Evolutionary conservation across 2,329 filamentous ascomycete species (phyloP).

Genomic region (Xylariaceae sp.): DNA sequence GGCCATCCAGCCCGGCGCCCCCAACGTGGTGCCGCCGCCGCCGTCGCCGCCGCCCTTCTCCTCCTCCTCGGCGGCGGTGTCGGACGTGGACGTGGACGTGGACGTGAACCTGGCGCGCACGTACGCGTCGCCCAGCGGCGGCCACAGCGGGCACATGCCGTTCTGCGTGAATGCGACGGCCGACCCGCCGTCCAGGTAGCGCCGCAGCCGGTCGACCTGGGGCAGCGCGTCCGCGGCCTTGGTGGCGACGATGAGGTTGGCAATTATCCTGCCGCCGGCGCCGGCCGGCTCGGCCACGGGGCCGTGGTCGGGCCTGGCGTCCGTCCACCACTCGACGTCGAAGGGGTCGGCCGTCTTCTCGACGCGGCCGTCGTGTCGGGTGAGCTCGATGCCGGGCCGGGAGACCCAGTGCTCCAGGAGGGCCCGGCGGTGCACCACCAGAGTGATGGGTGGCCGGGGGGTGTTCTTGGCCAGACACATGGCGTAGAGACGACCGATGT

Average conservation of each 20-base stretch:
- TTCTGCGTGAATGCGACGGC: conserved; percentile 83
- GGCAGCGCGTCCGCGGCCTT: conserved; percentile 65
- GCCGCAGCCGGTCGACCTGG: conserved; percentile 49
- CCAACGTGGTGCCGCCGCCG: too few relatives aligned
- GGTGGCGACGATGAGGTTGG: conserved; percentile 69
- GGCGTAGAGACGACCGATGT: conserved; percentile 73
- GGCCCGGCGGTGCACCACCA: conserved; percentile 62
- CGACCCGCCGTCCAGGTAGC: conserved; percentile 55
- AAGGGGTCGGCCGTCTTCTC: conserved; percentile 32
- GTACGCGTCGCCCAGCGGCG: conserved; percentile 40
- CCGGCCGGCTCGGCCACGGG: conserved; percentile 32
- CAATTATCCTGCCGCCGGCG: conserved; percentile 43
- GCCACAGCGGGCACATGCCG: conserved; percentile 66
- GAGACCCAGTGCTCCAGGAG: conserved; percentile 41
- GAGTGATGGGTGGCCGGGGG: conserved; percentile 63
- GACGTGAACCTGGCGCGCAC: conserved; percentile 29
- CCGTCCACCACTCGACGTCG: conserved; percentile 48
- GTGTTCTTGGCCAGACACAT: conserved; percentile 56
- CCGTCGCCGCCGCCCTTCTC: too few relatives aligned
- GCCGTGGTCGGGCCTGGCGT: conserved; percentile 29
- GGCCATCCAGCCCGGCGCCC: conserved; percentile 69
- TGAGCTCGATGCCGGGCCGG: conserved; percentile 37
- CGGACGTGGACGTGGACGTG: conserved; percentile 19
- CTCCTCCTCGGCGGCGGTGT: too few relatives aligned
- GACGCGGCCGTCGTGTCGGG: conserved; percentile 24